Evolutionary conservation across 2,329 filamentous ascomycete species (phyloP).

Genomic region (Aureobasidium sp.): DNA sequence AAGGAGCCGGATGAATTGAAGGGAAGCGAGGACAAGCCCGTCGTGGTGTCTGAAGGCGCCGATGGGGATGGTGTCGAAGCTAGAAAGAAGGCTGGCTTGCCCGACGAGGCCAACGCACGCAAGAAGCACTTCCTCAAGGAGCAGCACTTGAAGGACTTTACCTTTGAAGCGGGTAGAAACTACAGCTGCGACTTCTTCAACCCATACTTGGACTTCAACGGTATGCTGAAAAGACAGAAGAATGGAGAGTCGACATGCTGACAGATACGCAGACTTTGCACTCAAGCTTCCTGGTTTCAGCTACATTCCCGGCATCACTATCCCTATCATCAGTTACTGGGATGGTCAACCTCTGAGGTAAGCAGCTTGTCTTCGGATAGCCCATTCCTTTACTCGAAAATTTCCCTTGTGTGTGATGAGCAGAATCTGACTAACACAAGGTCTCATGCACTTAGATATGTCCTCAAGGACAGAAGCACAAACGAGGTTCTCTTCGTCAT

Average conservation of each 20-base stretch:
- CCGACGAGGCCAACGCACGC: constrained; percentile 35
- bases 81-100: constrained; percentile 31
- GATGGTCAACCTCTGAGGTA: constrained; percentile 70
- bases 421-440: constrained; percentile 35
- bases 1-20: constrained; percentile 24
- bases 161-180: constrained; percentile 51
- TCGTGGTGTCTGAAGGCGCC: constrained; percentile 44
- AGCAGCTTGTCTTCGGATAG: constrained; percentile 25
- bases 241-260: neutral
- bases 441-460: constrained; percentile 83
- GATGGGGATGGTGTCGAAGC: constrained; percentile 35
- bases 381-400: too few relatives aligned
- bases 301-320: constrained; percentile 52
- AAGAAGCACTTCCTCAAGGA: constrained; percentile 54
- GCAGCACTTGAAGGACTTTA: constrained; percentile 46
- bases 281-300: constrained; percentile 55
- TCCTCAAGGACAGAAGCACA: constrained; percentile 71
- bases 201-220: constrained; percentile 80
- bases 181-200: constrained; percentile 77
- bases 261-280: constrained; percentile 48
- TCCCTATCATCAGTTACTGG: constrained; percentile 70
- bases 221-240: constrained; percentile 26
- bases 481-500: constrained; percentile 72
- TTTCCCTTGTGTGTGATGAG: neutral
- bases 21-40: constrained; percentile 44